Base-by-base conservation (phyloP, 176 grass and related monocot genomes). In the Carex cristatella region DNA sequence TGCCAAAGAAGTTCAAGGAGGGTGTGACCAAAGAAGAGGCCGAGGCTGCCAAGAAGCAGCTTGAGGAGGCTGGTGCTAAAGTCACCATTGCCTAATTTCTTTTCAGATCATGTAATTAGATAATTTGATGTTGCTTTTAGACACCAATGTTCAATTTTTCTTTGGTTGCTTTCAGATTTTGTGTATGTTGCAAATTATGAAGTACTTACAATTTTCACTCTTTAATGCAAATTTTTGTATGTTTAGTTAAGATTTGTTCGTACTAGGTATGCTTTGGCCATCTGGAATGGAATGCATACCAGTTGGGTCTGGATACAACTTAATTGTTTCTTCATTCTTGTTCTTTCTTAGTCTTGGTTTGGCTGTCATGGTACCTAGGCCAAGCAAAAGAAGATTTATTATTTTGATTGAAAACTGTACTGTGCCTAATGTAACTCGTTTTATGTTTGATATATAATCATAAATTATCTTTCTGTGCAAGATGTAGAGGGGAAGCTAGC, bases 1-100 rank as follows among this genome's bases (percentile, higher is more conserved):
- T 97, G 72, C 94, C 94, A 9, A 97, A 97, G 88, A 97, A 97
- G 88, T 86, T 94, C 15, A 97, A 91, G 82, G 94, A 97, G 79
- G 91, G 54, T 42, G 86, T 94, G 44, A 84, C 77, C 81, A 94
- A 92, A 92, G 94, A 97, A 0, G 91, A 97, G 56, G 94, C 94
- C 1, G 94, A 97, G 84, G 83, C 88, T 1, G 88, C 88, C 81
- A 97, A 94, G 90, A 97, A 97, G 73, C 88, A 94, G 82, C 94
- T 97, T 49, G 94, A 97, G 89, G 94, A 81, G 70, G 94, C 91
- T 59, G 94, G 94, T 60, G 94, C 94, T 53, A 97, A 97, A 87
- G 88, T 97, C 18, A 75, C 94, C 72, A 69, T 97, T 66, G 86
- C 63, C 53, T 97, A 86, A 91, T 54, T 83, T 69, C 48, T 54